Evolutionary conservation across 148 eudicot genomes (phyloP), one percentile per base, ranked within the genome.

Genomic region (Arbutus unedo): DNA sequence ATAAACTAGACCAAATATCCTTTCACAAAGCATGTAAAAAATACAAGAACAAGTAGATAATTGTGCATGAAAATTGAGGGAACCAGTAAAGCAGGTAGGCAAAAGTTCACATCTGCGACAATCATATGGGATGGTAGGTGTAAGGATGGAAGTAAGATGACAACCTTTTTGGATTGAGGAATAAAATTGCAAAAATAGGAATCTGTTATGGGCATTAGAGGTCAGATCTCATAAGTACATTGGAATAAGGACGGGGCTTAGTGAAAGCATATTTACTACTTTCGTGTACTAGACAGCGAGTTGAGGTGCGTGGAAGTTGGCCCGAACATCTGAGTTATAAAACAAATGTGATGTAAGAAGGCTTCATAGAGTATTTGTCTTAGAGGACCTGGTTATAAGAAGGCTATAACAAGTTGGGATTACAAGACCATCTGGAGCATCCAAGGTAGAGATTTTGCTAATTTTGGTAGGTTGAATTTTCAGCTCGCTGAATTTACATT

Each of bases 231-330:
- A 21, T 18, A 43, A 41, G 49, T 72, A 5, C 44, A 16, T 72
- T 45, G 19, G 75, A 18, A 44, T 72, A 5, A 44, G 19, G 50
- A 72, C 6, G 49, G 50, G 19, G 14, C 75, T 18, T 2, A 44
- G 71, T 66, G 23, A 25, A 66, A 23, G 74, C 38, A 68, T 45
- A 68, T 68, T 68, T 68, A 16, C 47, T 68, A 68, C 73, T 68
- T 68, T 41, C 4, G 8, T 70, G 18, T 13, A 38, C 14, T 41
- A 71, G 75, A 18, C 0, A 8, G 75, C 6, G 48, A 71, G 38
- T 31, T 31, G 75, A 71, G n/a, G 19, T 57, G 18, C 6, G 19
- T 57, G 62, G 23, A 19, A 31, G 38, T 31, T 31, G 38, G 38
- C 38, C 38, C 38, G 38, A 1, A 31, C 38, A 31, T 31, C 38